A percentile compares a stretch with the other conserved stretches of the same genome.
These are phyloP conservation scores for Moesziomyces sp. DNA, from an alignment of 1,284 basidiomycete species.

Conservation along the genomic window DNA sequence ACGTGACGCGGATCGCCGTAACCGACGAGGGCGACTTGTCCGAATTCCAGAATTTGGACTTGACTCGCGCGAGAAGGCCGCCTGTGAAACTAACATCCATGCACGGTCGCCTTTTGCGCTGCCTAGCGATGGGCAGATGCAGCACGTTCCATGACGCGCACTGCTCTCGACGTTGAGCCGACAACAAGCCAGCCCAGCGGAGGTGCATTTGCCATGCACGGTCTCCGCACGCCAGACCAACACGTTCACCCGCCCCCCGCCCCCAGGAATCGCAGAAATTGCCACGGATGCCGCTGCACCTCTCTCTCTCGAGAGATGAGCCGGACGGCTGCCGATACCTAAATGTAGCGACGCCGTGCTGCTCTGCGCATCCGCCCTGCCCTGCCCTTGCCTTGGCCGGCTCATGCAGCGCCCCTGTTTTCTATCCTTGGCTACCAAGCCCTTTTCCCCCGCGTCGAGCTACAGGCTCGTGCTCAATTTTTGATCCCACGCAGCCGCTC, in stretches of 20 bases:
- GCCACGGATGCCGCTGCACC: no score
- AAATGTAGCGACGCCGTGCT: background rate
- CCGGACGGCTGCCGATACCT: no score
- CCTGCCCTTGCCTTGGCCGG: background rate
- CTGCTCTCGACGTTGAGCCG: background rate
- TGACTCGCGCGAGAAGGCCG: conserved; percentile 1
- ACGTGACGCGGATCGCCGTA: conserved; percentile 10
- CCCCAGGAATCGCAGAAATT: background rate
- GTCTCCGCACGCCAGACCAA: background rate
- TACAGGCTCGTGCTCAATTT: background rate
- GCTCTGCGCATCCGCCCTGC: no score
- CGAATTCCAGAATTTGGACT: conserved; percentile 2
- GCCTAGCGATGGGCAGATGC: background rate
- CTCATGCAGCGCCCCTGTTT: background rate
- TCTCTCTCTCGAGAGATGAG: background rate
- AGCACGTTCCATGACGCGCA: background rate
- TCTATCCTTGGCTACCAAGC: background rate
- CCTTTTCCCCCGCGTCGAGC: no score
- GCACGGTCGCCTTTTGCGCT: no score
- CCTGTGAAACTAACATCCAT: background rate
- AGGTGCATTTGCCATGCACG: background rate
- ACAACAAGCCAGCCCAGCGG: no score
- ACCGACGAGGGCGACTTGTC: conserved; percentile 2
- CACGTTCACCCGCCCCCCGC: background rate
- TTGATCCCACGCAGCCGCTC: no score